phyloP scores from a whole-genome alignment of 352 stramenopile genomes.

The Globisporangium acanthophoron region DNA sequence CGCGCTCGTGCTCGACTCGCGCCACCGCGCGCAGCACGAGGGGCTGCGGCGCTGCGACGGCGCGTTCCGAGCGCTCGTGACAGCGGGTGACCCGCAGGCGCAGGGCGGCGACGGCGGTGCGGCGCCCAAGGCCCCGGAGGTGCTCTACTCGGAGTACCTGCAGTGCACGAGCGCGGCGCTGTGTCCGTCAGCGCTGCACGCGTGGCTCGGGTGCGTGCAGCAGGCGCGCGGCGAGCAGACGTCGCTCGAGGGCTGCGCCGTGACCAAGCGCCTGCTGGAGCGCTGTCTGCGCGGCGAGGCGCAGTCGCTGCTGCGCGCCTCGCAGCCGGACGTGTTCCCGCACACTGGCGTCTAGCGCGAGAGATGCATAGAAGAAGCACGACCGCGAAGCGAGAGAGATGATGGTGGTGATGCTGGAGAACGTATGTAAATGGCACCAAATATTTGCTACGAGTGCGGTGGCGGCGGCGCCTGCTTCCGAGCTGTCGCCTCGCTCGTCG shows the following conservation, averaged over 20 bases:
- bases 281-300: conserved; percentile 68
- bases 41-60: conserved; percentile 46
- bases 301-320: conserved; percentile 50
- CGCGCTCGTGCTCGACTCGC: conserved; percentile 34
- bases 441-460: neutral
- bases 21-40: conserved; percentile 35
- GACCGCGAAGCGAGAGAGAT: neutral
- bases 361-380: neutral
- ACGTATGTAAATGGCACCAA: neutral
- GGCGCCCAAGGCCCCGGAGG: conserved; percentile 25
- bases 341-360: conserved; percentile 4
- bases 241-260: conserved; percentile 36
- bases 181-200: conserved; percentile 40
- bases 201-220: conserved; percentile 53
- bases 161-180: conserved; percentile 47
- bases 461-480: too few relatives aligned
- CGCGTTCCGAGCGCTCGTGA: conserved; percentile 43
- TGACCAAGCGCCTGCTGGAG: conserved; percentile 60
- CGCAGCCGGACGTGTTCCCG: conserved; percentile 59
- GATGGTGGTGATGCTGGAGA: too few relatives aligned
- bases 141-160: conserved; percentile 63
- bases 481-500: neutral
- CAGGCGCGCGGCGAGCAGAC: conserved; percentile 30
- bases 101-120: neutral
- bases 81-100: conserved; percentile 16